Base-by-base conservation (phyloP, 208 protist genomes). In the Trypanosoma boissoni region DNA sequence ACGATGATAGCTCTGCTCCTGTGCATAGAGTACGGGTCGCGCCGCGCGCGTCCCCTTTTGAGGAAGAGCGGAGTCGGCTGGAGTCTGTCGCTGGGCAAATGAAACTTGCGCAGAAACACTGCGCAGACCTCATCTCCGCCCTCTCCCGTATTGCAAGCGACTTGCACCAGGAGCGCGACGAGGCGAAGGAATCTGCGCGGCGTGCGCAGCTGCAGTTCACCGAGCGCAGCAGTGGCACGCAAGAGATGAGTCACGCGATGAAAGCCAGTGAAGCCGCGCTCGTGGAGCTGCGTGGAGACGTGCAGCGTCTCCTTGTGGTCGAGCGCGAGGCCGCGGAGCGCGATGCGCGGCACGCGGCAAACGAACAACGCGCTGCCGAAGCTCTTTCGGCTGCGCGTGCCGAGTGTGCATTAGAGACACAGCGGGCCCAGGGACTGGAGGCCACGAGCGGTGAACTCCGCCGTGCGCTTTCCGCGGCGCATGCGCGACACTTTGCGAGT, bases 191-290 rank as follows among this genome's bases (percentile, higher is more conserved):
- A 9, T 12, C 28, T 0, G 31, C 34, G 0, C 29, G 32, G 21
- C 52, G 60, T 39, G 45, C 58, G 34, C 51, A 49, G 9, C 50
- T 46, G 26, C 53, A 58, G 41, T 42, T 63, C 18, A 1, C 58
- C 0, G 62, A 75, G 10, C 7, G 16, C 12, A 41, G 51, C 12
- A 54, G 57, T 27, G 50, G 54, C 18, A 57, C 43, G 26, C 7
- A 53, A 16, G 46, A 61, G 21, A 54, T 62, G 23, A 34, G 34
- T 20, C 21, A 48, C n/a, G 52, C 9, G 23, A 53, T 51, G 6
- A 70, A 61, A 16, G 66, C 62, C 3, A 76, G 80, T 36, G 53
- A 68, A 9, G 53, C 52, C 3, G 67, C 67, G 45, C 44, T 83
- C 29, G 45, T 50, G 20, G 64, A 78, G 31, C 37, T 69, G 41